Base-by-base conservation (phyloP, 345 rosid genomes). In the Brassica juncea region DNA sequence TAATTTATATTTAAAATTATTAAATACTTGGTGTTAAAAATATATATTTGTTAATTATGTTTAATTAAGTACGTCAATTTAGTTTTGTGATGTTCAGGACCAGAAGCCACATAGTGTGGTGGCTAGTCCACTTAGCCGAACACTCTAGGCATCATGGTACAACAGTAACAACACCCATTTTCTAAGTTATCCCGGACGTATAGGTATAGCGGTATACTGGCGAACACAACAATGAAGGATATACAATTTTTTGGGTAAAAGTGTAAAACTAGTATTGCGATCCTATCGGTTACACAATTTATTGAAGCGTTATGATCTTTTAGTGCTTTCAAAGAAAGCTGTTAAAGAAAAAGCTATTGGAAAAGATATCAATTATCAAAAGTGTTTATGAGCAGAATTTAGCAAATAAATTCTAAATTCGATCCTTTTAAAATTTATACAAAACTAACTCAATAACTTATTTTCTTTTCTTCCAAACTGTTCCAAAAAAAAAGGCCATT, bases 1-100 rank as follows among this genome's bases (percentile, higher is more conserved):
- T 73, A 21, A 42, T 63, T 67, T 78, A 7, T 52, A 32, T 54
- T 64, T 65, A 32, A 64, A 32, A 5, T 52, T n/a, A 52, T 52
- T 52, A 52, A 52, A 52, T 52, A 52, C 21, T 5, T 52, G 25
- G 25, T 23, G 25, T 23, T 23, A 23, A 23, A 23, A 23, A 23
- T 1, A 23, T 23, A 23, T 23, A n/a, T 52, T 5, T 52, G 19
- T n/a, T 52, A n/a, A 52, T 52, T n/a, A n/a, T 49, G 19, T 49
- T 49, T n/a, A n/a, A n/a, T 1, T 52, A 52, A n/a, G 57, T 52
- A 52, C 2, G 8, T 49, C 8, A 52, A 52, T 52, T 52, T 52
- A 52, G 57, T 5, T 52, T 52, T 52, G 57, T 15, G 7, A n/a
- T 52, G 57, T 8, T 7, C 57, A n/a, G 2, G 19, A n/a, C 57